These are phyloP conservation scores for Penicillium parvum DNA, from an alignment of 495 filamentous ascomycete species.

Conservation along the genomic window DNA sequence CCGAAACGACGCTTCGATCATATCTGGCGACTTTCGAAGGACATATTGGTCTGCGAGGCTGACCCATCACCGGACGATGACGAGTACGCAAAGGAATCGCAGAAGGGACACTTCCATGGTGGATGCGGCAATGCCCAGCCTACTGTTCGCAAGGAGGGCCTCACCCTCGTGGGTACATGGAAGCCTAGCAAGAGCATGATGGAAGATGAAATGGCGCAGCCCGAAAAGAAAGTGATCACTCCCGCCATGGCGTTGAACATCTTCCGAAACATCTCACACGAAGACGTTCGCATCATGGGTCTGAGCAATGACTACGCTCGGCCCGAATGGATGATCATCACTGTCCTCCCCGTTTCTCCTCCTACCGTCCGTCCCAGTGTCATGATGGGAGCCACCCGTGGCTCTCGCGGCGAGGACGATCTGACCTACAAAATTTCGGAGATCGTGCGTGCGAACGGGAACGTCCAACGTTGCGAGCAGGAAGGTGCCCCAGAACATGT, in stretches of 20 bases:
- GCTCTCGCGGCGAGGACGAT: slow-evolving; percentile 93
- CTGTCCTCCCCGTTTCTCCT: slow-evolving; percentile 89
- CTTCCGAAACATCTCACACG: slow-evolving; percentile 73
- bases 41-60: slow-evolving; percentile 75
- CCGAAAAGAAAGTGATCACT: slow-evolving; percentile 81
- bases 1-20: slow-evolving; percentile 89
- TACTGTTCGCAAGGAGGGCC: slow-evolving; percentile 75
- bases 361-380: slow-evolving; percentile 95
- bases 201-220: slow-evolving; percentile 62
- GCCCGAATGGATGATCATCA: slow-evolving; percentile 97
- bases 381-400: slow-evolving; percentile 78
- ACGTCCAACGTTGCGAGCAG: slow-evolving; percentile 79
- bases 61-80: slow-evolving; percentile 62
- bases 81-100: slow-evolving; percentile 49
- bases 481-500: slow-evolving; percentile 90
- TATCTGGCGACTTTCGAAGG: slow-evolving; percentile 85
- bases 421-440: slow-evolving; percentile 98
- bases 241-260: slow-evolving; percentile 78
- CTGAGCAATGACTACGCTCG: slow-evolving; percentile 89
- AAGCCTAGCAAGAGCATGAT: slow-evolving; percentile 64
- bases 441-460: slow-evolving; percentile 95
- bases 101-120: slow-evolving; percentile 60
- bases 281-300: slow-evolving; percentile 81
- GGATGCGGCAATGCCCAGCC: slow-evolving; percentile 93
- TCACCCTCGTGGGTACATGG: slow-evolving; percentile 77